phyloP scores from a whole-genome alignment of 345 rosid species.

The Bruguiera parviflora region DNA sequence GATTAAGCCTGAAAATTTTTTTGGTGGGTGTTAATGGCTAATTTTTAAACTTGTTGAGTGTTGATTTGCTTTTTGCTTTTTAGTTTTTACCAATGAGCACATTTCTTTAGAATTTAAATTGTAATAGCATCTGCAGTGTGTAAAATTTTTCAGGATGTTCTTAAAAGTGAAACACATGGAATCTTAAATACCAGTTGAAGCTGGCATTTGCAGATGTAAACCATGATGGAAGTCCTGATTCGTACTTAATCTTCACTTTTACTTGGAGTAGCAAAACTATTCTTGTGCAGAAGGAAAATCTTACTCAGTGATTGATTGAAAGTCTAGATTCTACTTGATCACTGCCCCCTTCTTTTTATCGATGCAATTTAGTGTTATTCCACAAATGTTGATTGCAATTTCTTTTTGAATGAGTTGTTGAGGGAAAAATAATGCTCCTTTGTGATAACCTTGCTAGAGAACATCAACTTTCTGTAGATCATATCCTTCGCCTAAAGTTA shows the following conservation, averaged over 20 bases:
- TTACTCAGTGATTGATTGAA: not conserved
- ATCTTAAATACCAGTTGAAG: constrained; percentile 84
- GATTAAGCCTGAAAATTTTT: no score
- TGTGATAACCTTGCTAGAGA: not conserved
- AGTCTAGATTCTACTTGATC: not conserved
- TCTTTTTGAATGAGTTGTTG: not conserved
- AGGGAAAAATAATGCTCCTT: not conserved
- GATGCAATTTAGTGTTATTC: not conserved
- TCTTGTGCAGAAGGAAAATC: no score
- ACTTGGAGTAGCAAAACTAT: not conserved
- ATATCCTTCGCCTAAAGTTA: constrained; percentile 5
- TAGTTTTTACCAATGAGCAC: not conserved
- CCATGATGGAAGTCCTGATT: constrained; percentile 96
- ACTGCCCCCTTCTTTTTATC: not conserved
- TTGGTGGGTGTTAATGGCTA: not conserved
- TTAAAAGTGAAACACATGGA: constrained; percentile 68
- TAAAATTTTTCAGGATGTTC: constrained; percentile 71
- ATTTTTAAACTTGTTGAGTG: constrained; percentile 7
- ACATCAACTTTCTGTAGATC: not conserved
- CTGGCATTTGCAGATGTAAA: constrained; percentile 93
- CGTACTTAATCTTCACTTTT: constrained; percentile 18
- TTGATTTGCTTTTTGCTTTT: not conserved
- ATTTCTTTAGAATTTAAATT: constrained; percentile 3
- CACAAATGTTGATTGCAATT: not conserved
- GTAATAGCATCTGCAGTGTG: not conserved